Evolutionary conservation across 129 eudicot species (phyloP), one percentile per base, ranked within the genome.

Genomic region (Flaveria ramosissima): DNA sequence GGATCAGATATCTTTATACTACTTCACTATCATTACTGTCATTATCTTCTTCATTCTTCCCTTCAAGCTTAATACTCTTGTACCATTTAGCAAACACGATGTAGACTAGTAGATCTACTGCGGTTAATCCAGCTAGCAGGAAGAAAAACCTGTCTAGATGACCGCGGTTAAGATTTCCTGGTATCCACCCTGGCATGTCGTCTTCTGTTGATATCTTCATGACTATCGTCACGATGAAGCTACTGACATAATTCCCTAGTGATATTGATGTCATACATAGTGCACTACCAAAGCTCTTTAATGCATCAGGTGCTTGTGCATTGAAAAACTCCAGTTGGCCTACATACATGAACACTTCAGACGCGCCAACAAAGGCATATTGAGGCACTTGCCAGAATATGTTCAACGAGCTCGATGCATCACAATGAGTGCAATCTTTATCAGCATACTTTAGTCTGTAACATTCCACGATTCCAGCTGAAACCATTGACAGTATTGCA

Each of bases 221-320:
- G 4, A 94, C 97, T 17, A 88, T 78, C 2, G 92, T 86, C 71
- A 94, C 97, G 0, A 94, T 79, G 76, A 94, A 76, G 81, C 94
- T 88, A 76, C 99, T 94, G 4, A 91, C 99, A 12, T 91, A 94
- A 74, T 91, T 91, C 63, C 99, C 99, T 7, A 94, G 85, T 1
- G 99, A 94, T 70, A 94, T 91, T 1, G 99, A 91, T n/a, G 96
- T 91, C 97, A 94, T 91, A 67, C 97, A 94, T 55, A 94, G 96
- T 24, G 97, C 97, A 81, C 97, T 94, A 42, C 99, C 97, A 19
- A 94, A 91, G 82, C 97, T 91, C 82, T 94, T 94, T 2, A 94
- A 86, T 1, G 97, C 96, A 69, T 89, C 96, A 3, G 99, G 99
- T 17, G 97, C 92, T 71, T 94, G 96, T n/a, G 96, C 93, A 19